A percentile compares a stretch with the other conserved stretches of the same genome.
These are phyloP conservation scores for Hanseniaspora uvarum DNA, from an alignment of 1,139 yeast species.

Conservation along the genomic window DNA sequence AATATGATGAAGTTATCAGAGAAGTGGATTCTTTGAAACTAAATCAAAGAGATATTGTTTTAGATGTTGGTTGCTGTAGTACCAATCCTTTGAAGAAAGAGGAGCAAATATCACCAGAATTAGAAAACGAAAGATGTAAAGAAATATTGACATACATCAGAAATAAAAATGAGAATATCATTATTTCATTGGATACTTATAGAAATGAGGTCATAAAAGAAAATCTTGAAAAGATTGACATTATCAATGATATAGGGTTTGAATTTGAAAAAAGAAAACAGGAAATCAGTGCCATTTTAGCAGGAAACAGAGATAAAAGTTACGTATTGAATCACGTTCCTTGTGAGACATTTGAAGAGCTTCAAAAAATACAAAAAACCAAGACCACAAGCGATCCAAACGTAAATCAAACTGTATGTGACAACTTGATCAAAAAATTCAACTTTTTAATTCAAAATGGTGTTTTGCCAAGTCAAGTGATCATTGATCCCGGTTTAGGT, in stretches of 20 bases:
- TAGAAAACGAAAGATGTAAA: conserved; percentile 61
- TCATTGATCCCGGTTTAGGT: conserved; percentile 91
- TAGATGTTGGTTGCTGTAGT: conserved; percentile 90
- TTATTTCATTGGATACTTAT: conserved; percentile 78
- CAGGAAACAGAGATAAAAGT: conserved; percentile 55
- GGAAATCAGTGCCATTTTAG: conserved; percentile 55
- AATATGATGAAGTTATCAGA: conserved; percentile 12
- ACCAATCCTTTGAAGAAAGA: conserved; percentile 65
- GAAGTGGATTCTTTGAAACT: background rate
- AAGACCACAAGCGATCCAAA: conserved; percentile 34
- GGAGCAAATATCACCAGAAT: conserved; percentile 44
- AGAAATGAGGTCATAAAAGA: conserved; percentile 62
- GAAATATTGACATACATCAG: conserved; percentile 23
- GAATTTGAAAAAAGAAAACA: conserved; percentile 37
- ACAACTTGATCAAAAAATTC: conserved; percentile 54
- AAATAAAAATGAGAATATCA: conserved; percentile 32
- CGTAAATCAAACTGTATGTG: conserved; percentile 41
- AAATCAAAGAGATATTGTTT: conserved; percentile 43
- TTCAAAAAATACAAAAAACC: conserved; percentile 45
- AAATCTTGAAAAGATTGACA: conserved; percentile 63
- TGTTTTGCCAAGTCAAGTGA: conserved; percentile 77
- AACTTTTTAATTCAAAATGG: conserved; percentile 51
- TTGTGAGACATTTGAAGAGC: conserved; percentile 50
- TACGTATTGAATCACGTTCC: conserved; percentile 77
- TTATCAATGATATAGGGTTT: conserved; percentile 83